Conservation (phyloP, 129 eudicot species). For the Kitagawia praeruptora region DNA sequence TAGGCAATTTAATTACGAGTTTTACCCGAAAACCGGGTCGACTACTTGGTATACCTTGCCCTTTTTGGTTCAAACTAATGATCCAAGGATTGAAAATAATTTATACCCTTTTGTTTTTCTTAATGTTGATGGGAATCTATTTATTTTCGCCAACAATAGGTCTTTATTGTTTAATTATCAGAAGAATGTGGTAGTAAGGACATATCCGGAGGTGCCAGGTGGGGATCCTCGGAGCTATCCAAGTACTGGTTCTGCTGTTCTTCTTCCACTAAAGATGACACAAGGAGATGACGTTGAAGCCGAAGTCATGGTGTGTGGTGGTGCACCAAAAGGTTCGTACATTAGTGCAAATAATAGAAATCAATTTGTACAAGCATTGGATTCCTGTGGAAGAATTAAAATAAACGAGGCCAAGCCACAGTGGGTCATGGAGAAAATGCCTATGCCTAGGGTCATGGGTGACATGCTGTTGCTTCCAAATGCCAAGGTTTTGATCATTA, state of each 20-base stretch:
- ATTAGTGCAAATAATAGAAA: constrained; percentile 27
- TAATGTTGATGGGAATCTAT: constrained; percentile 62
- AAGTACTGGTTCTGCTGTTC: constrained; percentile 79
- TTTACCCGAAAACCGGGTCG: constrained; percentile 36
- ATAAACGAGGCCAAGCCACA: constrained; percentile 46
- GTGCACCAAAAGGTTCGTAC: constrained; percentile 53
- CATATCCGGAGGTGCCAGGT: constrained; percentile 57
- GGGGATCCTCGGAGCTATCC: constrained; percentile 87
- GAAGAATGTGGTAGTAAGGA: constrained; percentile 31
- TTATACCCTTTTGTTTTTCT: constrained; percentile 75
- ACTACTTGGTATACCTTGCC: constrained; percentile 24
- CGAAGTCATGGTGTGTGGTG: constrained; percentile 75
- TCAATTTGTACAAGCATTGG: constrained; percentile 36
- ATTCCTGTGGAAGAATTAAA: constrained; percentile 48
- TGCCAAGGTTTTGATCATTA: constrained; percentile 47
- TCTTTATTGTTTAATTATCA: constrained; percentile 57
- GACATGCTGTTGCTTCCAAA: constrained; percentile 61
- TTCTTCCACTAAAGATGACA: constrained; percentile 51
- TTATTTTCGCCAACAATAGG: constrained; percentile 66
- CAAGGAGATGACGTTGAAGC: constrained; percentile 21
- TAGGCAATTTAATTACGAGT: constrained; percentile 50
- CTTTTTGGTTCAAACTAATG: constrained; percentile 45
- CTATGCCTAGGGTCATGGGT: constrained; percentile 57
- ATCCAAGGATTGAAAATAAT: constrained; percentile 43
- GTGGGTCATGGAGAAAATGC: constrained; percentile 71